These are phyloP conservation scores for Pogostemon cablin DNA, from an alignment of 257 asterid genomes.

Conservation along the genomic window DNA sequence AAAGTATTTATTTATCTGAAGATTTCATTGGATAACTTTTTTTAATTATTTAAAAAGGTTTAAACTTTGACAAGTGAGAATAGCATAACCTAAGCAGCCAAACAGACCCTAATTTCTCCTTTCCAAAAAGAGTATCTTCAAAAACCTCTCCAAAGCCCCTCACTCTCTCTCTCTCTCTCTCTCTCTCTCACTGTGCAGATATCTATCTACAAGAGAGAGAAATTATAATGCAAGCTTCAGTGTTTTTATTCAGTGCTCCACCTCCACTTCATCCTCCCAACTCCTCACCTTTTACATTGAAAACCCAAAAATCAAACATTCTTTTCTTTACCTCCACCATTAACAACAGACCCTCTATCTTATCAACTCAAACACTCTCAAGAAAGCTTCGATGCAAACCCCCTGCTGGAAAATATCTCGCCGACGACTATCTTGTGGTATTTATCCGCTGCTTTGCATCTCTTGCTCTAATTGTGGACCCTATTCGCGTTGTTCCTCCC, in stretches of 20 bases:
- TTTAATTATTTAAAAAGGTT: background rate
- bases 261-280: slow-evolving; percentile 40
- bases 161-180: slow-evolving; percentile 1
- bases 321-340: slow-evolving; percentile 41
- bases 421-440: slow-evolving; percentile 98
- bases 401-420: slow-evolving; percentile 70
- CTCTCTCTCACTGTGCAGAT: slow-evolving; percentile 2
- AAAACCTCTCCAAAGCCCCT: slow-evolving; percentile 35
- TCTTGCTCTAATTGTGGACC: background rate
- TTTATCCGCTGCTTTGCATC: slow-evolving; percentile 23
- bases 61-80: background rate
- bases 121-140: slow-evolving; percentile 16
- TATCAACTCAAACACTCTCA: slow-evolving; percentile 46
- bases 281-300: slow-evolving; percentile 30
- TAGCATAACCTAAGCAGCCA: slow-evolving; percentile 22
- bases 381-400: slow-evolving; percentile 66
- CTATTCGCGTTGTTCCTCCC: slow-evolving; percentile 6
- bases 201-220: background rate
- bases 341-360: slow-evolving; percentile 37
- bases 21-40: too few relatives aligned
- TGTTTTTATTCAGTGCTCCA: slow-evolving; percentile 45
- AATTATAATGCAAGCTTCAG: slow-evolving; percentile 50
- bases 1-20: too few relatives aligned
- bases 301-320: slow-evolving; percentile 43
- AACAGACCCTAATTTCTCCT: slow-evolving; percentile 20